Conservation (phyloP, 2,329 filamentous ascomycete species). For the Pochonia chlamydosporia region DNA sequence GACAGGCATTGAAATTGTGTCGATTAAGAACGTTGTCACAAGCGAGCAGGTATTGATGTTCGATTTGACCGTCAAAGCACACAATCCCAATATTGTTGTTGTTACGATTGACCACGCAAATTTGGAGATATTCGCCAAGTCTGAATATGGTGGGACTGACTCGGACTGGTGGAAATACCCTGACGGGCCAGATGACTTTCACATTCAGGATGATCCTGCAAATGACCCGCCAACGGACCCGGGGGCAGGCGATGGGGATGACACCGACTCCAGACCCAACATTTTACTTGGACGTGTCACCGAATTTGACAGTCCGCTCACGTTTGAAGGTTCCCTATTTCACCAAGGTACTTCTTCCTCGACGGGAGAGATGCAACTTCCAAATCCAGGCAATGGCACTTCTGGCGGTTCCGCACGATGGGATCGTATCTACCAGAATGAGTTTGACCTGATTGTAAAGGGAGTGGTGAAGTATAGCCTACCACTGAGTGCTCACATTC, state of each 20-base stretch:
- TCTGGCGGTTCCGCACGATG: slow-evolving; percentile 80
- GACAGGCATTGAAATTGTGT: slow-evolving; percentile 68
- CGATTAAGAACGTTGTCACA: slow-evolving; percentile 84
- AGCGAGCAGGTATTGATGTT: slow-evolving; percentile 95
- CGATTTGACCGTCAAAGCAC: slow-evolving; percentile 78
- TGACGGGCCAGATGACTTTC: slow-evolving; percentile 20
- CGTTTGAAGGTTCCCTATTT: slow-evolving; percentile 86
- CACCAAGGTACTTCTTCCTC: slow-evolving; percentile 66
- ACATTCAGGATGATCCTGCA: slow-evolving; percentile 23
- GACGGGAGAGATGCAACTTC: slow-evolving; percentile 75
- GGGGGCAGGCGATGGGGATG: slow-evolving; percentile 48
- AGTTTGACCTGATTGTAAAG: slow-evolving; percentile 88
- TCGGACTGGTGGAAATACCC: slow-evolving; percentile 51
- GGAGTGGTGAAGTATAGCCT: slow-evolving; percentile 81
- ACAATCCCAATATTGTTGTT: slow-evolving; percentile 89
- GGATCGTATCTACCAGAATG: slow-evolving; percentile 84
- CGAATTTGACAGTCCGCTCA: slow-evolving; percentile 79
- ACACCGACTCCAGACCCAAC: slow-evolving; percentile 59
- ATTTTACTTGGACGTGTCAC: slow-evolving; percentile 89
- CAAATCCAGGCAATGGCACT: slow-evolving; percentile 81
- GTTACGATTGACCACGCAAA: slow-evolving; percentile 83
- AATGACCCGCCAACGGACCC: slow-evolving; percentile 33
- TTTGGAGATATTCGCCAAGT: slow-evolving; percentile 91
- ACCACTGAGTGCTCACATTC: slow-evolving; percentile 53
- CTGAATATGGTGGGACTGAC: slow-evolving; percentile 73